phyloP scores from a whole-genome alignment of 140 eudicot genomes.

The Bidens hawaiensis region DNA sequence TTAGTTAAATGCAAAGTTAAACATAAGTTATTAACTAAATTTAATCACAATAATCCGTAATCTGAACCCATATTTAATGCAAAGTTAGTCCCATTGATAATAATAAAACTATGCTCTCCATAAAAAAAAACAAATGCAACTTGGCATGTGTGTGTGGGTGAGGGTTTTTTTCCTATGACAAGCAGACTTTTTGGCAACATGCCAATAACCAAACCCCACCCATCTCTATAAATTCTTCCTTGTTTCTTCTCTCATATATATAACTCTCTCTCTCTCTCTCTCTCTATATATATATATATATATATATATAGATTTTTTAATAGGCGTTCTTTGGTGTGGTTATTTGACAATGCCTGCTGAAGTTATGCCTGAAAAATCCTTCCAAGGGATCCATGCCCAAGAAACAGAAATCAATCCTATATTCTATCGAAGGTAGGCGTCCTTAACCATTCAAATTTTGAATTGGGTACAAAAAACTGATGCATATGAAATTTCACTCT shows the following conservation, averaged over 20 bases:
- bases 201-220: not conserved
- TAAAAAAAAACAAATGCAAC: not conserved
- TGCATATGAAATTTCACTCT: too few species aligned
- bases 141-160: not conserved
- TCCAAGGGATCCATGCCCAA: slow-evolving; percentile 27
- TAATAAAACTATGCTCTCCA: too few species aligned
- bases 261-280: not conserved
- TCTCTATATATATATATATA: not conserved
- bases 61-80: not conserved
- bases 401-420: slow-evolving; percentile 35
- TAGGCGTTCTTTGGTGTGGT: not conserved
- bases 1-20: too few species aligned
- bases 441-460: too few species aligned
- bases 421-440: slow-evolving; percentile 42
- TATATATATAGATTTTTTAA: not conserved
- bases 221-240: slow-evolving; percentile 2
- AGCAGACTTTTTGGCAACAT: slow-evolving; percentile 22
- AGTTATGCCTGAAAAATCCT: slow-evolving; percentile 39
- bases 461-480: too few species aligned
- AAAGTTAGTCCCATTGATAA: not conserved
- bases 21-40: too few species aligned
- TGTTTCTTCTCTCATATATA: not conserved
- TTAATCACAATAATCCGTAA: too few species aligned
- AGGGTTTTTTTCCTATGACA: slow-evolving; percentile 12
- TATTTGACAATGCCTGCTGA: slow-evolving; percentile 49